Evolutionary conservation across 2,329 filamentous ascomycete species (phyloP), one percentile per base, ranked within the genome.

Genomic region (Tolypocladium endophyticum): DNA sequence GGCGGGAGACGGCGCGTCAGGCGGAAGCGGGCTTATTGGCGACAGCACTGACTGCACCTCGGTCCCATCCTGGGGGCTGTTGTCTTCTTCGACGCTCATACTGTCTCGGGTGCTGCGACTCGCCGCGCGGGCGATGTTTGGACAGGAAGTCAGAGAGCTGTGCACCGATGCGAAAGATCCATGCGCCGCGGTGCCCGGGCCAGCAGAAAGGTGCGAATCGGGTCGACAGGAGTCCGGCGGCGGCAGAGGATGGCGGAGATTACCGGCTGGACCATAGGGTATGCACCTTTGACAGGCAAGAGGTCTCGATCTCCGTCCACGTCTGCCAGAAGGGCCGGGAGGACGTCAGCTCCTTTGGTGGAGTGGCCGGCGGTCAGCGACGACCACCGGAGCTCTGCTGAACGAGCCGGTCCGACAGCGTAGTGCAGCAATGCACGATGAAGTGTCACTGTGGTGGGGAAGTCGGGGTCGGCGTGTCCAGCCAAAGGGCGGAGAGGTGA

Each of bases 1-100:
- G 12, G 66, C 60, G 61, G 64, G 68, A 25, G 66, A 65, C 8
- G 71, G 67, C 28, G 70, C 69, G 28, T 68, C 68, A 11, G 71
- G 69, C 35, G 69, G 67, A 39, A 62, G 62, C 35, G 72, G 71
- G 16, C 67, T 33, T 58, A 72, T 69, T 52, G 73, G 70, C 54
- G 71, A 72, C 20, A 73, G 64, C 35, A 70, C 61, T 28, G 70
- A 65, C 61, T 69, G 70, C 56, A 63, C 61, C 56, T 70, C 67
- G 14, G 63, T 60, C 57, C 64, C 69, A 47, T 67, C 60, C 57
- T 65, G 64, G 60, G 64, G 61, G 58, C 54, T 58, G 53, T 59
- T 61, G 47, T 65, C 61, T 58, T 70, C 70, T 54, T 70, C 66
- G 60, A 63, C 65, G 60, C 65, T 71, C 71, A 73, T 72, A 58